Evolutionary conservation across 148 eudicot species (phyloP).

Genomic region (Vaccinium vitisidaea): DNA sequence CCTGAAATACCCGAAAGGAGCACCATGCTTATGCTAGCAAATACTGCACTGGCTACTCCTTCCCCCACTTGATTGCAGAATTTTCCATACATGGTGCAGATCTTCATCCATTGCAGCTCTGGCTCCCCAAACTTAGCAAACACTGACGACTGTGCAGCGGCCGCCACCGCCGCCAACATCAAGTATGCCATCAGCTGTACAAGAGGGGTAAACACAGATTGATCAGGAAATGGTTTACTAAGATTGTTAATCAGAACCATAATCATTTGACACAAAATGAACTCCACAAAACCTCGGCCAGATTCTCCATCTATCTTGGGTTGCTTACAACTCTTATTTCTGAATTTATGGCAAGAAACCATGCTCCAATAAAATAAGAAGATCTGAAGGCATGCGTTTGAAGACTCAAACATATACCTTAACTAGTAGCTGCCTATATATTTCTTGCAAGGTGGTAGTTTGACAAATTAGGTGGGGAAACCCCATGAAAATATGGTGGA

Average conservation of each 20-base stretch:
- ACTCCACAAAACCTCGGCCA: not conserved
- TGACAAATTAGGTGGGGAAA: not conserved
- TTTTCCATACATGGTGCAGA: constrained; percentile 63
- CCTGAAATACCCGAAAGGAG: constrained; percentile 72
- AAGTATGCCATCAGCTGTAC: constrained; percentile 82
- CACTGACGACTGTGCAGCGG: constrained; percentile 60
- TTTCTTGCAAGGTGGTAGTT: not conserved
- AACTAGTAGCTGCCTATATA: not conserved
- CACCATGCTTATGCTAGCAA: constrained; percentile 49
- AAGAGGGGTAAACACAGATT: not conserved
- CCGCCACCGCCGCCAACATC: constrained; percentile 66
- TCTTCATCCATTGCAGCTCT: constrained; percentile 89
- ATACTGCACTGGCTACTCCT: constrained; percentile 64
- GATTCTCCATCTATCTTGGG: not conserved
- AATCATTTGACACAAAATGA: not conserved
- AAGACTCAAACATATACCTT: not conserved
- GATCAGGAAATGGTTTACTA: not conserved
- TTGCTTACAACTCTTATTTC: not conserved
- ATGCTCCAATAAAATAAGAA: no score
- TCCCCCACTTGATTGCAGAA: constrained; percentile 73
- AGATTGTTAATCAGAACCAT: not conserved
- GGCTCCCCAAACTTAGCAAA: constrained; percentile 65
- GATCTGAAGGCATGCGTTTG: not conserved
- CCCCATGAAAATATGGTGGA: not conserved
- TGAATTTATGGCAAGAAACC: not conserved